Conservation (phyloP, 495 filamentous ascomycete species). For the Lophium mytilinum region DNA sequence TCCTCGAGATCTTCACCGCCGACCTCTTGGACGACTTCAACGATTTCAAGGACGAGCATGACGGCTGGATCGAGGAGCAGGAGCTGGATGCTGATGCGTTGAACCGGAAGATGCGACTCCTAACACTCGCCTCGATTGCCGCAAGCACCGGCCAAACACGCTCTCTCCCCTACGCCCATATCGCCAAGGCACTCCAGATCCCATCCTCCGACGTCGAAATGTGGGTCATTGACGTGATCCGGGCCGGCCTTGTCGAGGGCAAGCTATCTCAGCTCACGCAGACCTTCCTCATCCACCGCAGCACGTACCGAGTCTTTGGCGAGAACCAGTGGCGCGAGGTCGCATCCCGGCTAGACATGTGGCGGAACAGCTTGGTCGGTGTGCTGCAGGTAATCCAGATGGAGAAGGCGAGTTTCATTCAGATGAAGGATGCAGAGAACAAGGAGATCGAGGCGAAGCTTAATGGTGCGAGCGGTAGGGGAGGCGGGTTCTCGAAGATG, state of each 20-base stretch:
- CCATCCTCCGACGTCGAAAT: conserved; percentile 78
- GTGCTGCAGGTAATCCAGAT: conserved; percentile 67
- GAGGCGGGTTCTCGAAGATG: not conserved
- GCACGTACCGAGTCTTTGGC: conserved; percentile 90
- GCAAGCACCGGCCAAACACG: conserved; percentile 65
- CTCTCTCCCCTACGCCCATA: conserved; percentile 75
- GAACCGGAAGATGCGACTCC: conserved; percentile 83
- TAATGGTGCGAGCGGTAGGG: conserved; percentile 35
- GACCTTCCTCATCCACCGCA: conserved; percentile 88
- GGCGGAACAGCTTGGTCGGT: conserved; percentile 66
- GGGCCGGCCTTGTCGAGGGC: conserved; percentile 87
- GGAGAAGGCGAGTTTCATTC: conserved; percentile 62
- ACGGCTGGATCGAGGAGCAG: conserved; percentile 68
- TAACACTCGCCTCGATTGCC: conserved; percentile 84
- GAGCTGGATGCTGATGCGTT: conserved; percentile 55
- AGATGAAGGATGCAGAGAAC: conserved; percentile 51
- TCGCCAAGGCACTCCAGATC: conserved; percentile 74
- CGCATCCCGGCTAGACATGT: conserved; percentile 77
- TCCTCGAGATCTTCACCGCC: conserved; percentile 90
- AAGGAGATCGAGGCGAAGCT: conserved; percentile 52
- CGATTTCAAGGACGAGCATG: conserved; percentile 79
- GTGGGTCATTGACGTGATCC: conserved; percentile 98
- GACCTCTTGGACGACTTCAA: conserved; percentile 90
- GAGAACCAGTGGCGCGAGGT: conserved; percentile 98
- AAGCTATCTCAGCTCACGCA: conserved; percentile 84